Evolutionary conservation across 345 rosid species (phyloP).

Genomic region (Linum trigynum): DNA sequence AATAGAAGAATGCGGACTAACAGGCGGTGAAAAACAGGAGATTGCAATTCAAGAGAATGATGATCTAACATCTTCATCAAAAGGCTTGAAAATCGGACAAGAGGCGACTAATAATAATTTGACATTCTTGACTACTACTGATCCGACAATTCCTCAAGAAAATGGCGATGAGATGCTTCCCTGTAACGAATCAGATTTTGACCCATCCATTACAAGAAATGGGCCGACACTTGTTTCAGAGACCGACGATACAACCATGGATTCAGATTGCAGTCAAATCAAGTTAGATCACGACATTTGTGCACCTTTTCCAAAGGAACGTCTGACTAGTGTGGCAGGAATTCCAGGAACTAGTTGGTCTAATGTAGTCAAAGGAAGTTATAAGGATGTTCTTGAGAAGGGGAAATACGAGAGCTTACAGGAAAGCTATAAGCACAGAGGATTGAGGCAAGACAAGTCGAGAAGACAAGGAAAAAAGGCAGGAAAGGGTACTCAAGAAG

Average conservation of each 20-base stretch:
- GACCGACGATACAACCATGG: conserved; percentile 5
- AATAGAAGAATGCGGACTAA: too few species aligned
- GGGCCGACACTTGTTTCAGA: conserved; percentile 17
- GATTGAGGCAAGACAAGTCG: neutral
- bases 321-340: neutral
- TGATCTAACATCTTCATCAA: too few species aligned
- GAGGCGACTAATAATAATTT: too few species aligned
- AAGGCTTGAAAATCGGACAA: too few species aligned
- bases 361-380: conserved; percentile 16
- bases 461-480: neutral
- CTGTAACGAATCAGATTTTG: neutral
- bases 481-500: neutral
- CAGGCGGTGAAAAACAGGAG: too few species aligned
- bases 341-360: neutral
- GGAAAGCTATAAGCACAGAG: conserved; percentile 4
- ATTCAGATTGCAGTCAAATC: neutral
- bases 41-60: too few species aligned
- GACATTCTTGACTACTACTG: neutral
- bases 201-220: neutral
- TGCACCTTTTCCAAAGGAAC: neutral
- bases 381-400: conserved; percentile 47
- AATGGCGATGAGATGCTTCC: neutral
- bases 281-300: neutral
- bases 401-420: conserved; percentile 18
- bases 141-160: neutral